Evolutionary conservation across 257 asterid species (phyloP).

Genomic region (Solanum bukasovii): DNA sequence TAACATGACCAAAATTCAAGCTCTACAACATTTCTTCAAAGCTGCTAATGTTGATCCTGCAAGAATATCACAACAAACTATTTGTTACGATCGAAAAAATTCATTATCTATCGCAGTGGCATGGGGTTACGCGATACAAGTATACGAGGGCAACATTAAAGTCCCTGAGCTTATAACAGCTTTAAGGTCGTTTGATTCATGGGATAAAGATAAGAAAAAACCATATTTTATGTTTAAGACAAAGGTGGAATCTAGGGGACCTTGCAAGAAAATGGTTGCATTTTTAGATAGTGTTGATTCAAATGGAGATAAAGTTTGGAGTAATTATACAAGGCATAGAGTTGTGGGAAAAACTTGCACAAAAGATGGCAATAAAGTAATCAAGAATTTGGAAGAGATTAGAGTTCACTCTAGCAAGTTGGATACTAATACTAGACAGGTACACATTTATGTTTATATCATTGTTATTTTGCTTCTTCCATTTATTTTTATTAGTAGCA

Average conservation of each 20-base stretch:
- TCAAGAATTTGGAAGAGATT: constrained; percentile 31
- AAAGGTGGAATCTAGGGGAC: constrained; percentile 38
- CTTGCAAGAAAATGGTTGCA: constrained; percentile 52
- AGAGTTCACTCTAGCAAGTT: constrained; percentile 23
- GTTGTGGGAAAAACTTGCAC: constrained; percentile 17
- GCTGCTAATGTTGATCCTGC: constrained; percentile 47
- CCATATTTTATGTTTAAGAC: constrained; percentile 55
- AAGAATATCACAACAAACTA: constrained; percentile 68
- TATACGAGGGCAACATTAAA: constrained; percentile 44
- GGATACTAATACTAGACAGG: constrained; percentile 36
- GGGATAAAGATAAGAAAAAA: constrained; percentile 45
- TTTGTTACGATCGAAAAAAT: constrained; percentile 44
- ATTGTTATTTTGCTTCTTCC: background rate
- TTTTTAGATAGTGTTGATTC: constrained; percentile 22
- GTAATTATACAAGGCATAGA: constrained; percentile 24
- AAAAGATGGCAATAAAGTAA: constrained; percentile 6
- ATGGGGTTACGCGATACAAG: constrained; percentile 74
- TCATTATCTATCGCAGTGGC: constrained; percentile 56
- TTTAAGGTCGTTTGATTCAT: constrained; percentile 42
- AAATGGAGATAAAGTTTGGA: constrained; percentile 29
- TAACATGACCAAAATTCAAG: constrained; percentile 35
- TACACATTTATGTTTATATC: background rate
- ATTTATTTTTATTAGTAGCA: background rate
- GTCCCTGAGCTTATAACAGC: constrained; percentile 32
- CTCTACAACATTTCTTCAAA: constrained; percentile 49